A percentile compares a stretch with the other conserved stretches of the same genome.
Evolutionary conservation across 2,329 filamentous ascomycete genomes (phyloP).

Genomic region (Pezicula radicicola): DNA sequence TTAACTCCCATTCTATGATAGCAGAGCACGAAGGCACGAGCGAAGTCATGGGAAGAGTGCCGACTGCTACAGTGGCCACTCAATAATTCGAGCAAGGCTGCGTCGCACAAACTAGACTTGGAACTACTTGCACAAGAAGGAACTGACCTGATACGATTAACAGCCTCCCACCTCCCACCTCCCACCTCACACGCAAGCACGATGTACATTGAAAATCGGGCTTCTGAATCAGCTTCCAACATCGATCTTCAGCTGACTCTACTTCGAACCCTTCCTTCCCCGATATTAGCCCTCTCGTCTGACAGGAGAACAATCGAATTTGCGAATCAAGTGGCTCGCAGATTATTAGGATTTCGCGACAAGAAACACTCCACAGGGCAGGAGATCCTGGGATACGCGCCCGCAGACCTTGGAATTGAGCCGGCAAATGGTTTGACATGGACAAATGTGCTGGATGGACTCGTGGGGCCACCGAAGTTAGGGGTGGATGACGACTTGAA

Average conservation of each 20-base stretch:
- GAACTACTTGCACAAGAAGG: too few relatives aligned
- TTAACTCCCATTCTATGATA: too few relatives aligned
- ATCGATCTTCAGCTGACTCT: slow-evolving; percentile 17
- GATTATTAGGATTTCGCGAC: slow-evolving; percentile 7
- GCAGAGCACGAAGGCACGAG: too few relatives aligned
- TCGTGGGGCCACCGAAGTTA: slow-evolving; percentile 1
- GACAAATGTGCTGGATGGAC: slow-evolving; percentile 9
- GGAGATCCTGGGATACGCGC: slow-evolving; percentile 5
- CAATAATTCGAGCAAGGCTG: too few relatives aligned
- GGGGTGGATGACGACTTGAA: not conserved
- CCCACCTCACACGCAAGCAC: too few relatives aligned
- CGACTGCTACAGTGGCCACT: too few relatives aligned
- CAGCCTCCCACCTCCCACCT: too few relatives aligned
- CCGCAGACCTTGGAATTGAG: slow-evolving; percentile 11
- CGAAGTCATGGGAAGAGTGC: too few relatives aligned
- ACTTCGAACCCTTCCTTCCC: slow-evolving; percentile 15
- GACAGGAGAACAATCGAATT: slow-evolving; percentile 7
- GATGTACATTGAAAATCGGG: too few relatives aligned
- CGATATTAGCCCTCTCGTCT: slow-evolving; percentile 17
- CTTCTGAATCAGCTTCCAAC: not conserved
- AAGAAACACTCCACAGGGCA: not conserved
- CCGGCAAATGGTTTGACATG: slow-evolving; percentile 10
- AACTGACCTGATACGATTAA: too few relatives aligned
- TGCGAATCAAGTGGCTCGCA: slow-evolving; percentile 12
- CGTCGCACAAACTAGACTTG: too few relatives aligned